phyloP scores from a whole-genome alignment of 768 basidiomycete genomes.

The Pulveroboletus frians region DNA sequence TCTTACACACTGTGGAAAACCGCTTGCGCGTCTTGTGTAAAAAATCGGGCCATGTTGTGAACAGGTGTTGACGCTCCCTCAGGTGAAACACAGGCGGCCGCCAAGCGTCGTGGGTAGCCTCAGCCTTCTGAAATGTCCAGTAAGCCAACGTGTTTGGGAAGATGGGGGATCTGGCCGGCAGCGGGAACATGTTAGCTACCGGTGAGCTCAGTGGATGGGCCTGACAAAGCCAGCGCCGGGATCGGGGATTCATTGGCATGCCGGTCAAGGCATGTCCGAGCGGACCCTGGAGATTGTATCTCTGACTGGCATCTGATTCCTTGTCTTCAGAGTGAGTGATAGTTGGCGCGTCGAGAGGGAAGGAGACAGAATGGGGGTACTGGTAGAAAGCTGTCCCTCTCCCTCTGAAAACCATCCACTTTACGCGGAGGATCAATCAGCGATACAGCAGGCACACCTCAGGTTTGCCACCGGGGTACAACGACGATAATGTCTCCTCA shows the following conservation, averaged over 20 bases:
- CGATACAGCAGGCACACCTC: neutral
- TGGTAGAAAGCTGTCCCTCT: neutral
- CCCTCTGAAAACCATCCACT: neutral
- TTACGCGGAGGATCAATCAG: neutral
- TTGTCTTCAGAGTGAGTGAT: neutral
- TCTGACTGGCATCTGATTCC: too few relatives aligned
- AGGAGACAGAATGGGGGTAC: neutral
- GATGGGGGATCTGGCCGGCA: neutral
- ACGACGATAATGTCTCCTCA: neutral
- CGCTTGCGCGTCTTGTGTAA: neutral
- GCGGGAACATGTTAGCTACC: neutral
- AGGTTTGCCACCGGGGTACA: neutral
- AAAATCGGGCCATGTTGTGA: neutral
- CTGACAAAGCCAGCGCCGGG: too few relatives aligned
- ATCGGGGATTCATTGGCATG: neutral
- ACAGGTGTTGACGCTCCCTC: neutral
- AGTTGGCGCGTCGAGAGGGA: too few relatives aligned
- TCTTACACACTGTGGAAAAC: neutral
- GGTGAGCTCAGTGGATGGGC: neutral
- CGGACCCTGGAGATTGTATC: neutral
- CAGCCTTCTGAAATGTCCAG: neutral
- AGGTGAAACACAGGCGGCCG: neutral
- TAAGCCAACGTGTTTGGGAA: neutral
- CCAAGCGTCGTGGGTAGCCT: neutral
- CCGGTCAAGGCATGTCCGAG: neutral